Percentiles rank a stretch among this genome's conserved stretches.
phyloP scores from a whole-genome alignment of 1,284 basidiomycete genomes.

The Ceratobasidium sp. region DNA sequence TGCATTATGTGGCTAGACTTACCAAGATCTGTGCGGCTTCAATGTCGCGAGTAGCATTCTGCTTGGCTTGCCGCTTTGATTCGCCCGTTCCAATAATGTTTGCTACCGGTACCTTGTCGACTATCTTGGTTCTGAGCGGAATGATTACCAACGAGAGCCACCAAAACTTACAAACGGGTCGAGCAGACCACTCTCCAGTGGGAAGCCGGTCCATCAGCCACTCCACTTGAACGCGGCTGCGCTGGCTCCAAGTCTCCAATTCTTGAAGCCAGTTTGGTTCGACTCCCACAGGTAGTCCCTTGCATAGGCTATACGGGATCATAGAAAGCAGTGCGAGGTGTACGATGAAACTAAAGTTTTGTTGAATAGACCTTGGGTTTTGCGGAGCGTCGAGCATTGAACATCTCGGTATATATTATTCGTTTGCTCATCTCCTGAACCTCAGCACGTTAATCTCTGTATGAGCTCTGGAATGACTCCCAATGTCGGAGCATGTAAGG shows the following conservation, averaged over 20 bases:
- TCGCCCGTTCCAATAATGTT: background rate
- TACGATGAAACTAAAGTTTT: background rate
- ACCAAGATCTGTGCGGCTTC: slow-evolving; percentile 10
- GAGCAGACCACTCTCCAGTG: background rate
- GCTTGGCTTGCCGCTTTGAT: background rate
- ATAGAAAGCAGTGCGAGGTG: background rate
- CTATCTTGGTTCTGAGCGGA: background rate
- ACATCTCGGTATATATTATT: background rate
- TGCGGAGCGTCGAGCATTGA: background rate
- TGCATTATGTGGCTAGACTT: background rate
- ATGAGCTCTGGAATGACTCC: background rate
- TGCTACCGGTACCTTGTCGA: background rate
- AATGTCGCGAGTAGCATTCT: background rate
- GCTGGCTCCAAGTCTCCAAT: slow-evolving; percentile 24
- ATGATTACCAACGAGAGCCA: background rate
- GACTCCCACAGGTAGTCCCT: background rate
- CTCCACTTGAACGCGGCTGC: background rate
- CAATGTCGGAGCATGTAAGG: background rate
- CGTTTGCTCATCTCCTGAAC: background rate
- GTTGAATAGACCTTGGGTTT: background rate
- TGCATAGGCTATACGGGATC: background rate
- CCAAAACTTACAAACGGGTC: background rate
- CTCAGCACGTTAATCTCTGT: background rate
- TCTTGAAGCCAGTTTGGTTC: slow-evolving; percentile 19
- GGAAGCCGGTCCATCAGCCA: background rate